Base-by-base conservation (phyloP, 306 rosid genomes). In the Betula pendula region DNA sequence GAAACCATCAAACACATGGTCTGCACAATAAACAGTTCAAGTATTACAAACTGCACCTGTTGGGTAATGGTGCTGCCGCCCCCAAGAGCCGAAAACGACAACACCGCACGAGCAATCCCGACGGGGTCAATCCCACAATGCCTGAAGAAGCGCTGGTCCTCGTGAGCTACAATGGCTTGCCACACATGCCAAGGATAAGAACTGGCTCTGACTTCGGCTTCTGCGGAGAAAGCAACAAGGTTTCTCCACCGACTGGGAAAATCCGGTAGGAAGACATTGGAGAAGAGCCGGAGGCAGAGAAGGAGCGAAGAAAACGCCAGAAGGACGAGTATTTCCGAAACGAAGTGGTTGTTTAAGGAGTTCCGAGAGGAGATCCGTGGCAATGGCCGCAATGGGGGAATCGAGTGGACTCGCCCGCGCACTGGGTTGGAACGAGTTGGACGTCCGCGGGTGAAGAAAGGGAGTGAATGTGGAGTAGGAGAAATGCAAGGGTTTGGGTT, bases 51-150 rank as follows among this genome's bases (percentile, higher is more conserved):
- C 50, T 4, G 25, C 49, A 80, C 83, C 75, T 59, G 71, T 53
- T 73, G 82, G 13, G 67, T 81, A 66, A 81, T 77, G 14, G 80
- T 81, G 76, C 79, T 81, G 25, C 81, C 84, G 51, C 90, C 84
- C 15, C 82, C 85, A 8, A 13, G 75, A 11, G 81, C 77, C 38
- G 84, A 81, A 73, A 81, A 38, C 3, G 84, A 78, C 27, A 68
- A 35, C 17, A 68, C 63, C 3, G 77, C 75, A 15, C 75, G 80
- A 20, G 75, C 76, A 55, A 74, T 27, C 35, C 81, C 83, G 58
- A 81, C 69, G 15, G 70, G 81, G 75, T 79, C 81, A 22, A 87
- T 49, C 70, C 82, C 79, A n/a, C n/a, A 59, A 49, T 81, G 79
- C 53, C 65, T 27, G 43, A 72, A 78, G 77, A 81, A 83, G n/a